These are phyloP conservation scores for Beauveria sp. DNA, from an alignment of 2,329 filamentous ascomycete genomes.

Conservation along the genomic window DNA sequence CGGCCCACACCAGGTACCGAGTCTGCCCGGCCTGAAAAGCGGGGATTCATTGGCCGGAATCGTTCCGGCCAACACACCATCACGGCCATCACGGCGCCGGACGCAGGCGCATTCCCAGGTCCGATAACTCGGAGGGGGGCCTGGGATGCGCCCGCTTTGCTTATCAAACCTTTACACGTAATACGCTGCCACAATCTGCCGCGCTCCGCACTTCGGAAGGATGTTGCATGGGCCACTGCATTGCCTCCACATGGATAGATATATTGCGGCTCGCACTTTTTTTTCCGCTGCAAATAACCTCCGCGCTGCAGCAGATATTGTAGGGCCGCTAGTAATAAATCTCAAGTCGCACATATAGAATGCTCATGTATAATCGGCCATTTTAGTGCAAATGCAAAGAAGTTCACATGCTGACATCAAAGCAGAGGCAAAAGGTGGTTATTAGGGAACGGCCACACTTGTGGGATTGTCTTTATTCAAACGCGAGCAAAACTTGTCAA, in stretches of 20 bases:
- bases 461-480: neutral
- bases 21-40: slow-evolving; percentile 13
- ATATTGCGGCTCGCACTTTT: slow-evolving; percentile 3
- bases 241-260: slow-evolving; percentile 10
- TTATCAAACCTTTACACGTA: slow-evolving; percentile 4
- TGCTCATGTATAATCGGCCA: neutral
- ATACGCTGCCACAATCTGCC: neutral
- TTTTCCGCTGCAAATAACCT: neutral
- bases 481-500: neutral
- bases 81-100: slow-evolving; percentile 23
- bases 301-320: neutral
- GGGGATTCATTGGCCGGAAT: slow-evolving; percentile 24
- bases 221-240: neutral
- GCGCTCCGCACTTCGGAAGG: slow-evolving; percentile 5
- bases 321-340: too few species aligned
- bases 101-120: neutral
- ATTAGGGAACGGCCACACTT: neutral
- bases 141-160: neutral
- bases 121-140: slow-evolving; percentile 8
- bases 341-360: too few species aligned
- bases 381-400: neutral
- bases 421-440: neutral
- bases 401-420: neutral
- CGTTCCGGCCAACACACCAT: slow-evolving; percentile 25
- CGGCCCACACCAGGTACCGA: slow-evolving; percentile 9